Percentiles rank a stretch among this genome's conserved stretches.
phyloP scores from a whole-genome alignment of 176 grass and related monocot genomes.

The Melocanna baccifera region DNA sequence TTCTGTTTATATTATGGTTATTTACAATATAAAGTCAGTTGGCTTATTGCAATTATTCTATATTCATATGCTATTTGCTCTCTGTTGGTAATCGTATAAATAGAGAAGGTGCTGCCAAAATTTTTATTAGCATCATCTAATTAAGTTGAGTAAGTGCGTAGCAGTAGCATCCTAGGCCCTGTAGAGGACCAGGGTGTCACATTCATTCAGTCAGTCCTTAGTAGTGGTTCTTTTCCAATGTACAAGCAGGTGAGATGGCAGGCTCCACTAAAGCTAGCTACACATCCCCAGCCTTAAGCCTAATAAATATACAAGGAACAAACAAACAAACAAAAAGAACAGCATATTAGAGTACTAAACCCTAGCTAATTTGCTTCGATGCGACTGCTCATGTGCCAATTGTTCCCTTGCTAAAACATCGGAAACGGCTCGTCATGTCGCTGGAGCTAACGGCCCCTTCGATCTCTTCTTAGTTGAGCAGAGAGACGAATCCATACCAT shows the following conservation, averaged over 20 bases:
- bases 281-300: conserved; percentile 23
- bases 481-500: conserved; percentile 19
- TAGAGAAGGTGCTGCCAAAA: no score
- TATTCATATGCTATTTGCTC: no score
- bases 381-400: conserved; percentile 18
- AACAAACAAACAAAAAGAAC: conserved; percentile 40
- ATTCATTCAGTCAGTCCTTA: conserved; percentile 21
- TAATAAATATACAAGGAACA: conserved; percentile 14
- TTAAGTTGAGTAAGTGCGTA: no score
- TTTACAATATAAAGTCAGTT: no score
- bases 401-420: conserved; percentile 64
- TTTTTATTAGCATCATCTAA: no score
- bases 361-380: conserved; percentile 48
- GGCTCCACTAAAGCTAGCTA: conserved; percentile 47
- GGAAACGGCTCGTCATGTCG: conserved; percentile 50
- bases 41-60: no score
- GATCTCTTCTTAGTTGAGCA: conserved; percentile 32
- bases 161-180: no score
- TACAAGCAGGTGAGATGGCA: conserved; percentile 49
- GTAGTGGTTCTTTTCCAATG: conserved; percentile 47
- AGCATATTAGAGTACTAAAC: conserved; percentile 32
- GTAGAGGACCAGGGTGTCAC: no score
- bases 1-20: no score
- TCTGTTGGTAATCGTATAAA: no score
- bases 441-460: conserved; percentile 29